Conservation (phyloP, 1,284 basidiomycete species). For the Cutaneotrichosporon daszewskae region DNA sequence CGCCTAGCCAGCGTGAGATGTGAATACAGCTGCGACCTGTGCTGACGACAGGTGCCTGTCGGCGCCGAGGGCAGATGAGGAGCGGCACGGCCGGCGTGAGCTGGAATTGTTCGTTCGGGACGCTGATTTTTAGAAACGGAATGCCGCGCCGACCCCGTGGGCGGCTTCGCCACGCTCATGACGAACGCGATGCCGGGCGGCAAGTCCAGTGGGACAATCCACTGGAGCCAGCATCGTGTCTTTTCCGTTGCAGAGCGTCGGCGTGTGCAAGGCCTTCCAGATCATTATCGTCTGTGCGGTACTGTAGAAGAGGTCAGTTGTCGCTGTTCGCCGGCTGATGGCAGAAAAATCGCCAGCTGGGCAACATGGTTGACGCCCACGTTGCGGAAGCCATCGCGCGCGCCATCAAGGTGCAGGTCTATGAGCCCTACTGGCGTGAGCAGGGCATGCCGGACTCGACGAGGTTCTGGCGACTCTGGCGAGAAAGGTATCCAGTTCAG, state of each 20-base stretch:
- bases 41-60: too few species aligned
- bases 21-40: too few species aligned
- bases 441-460: constrained; percentile 8
- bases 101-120: neutral
- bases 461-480: constrained; percentile 8
- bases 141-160: neutral
- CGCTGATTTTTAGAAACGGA: neutral
- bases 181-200: constrained; percentile 13
- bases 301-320: constrained; percentile 10
- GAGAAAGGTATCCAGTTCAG: too few species aligned
- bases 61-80: too few species aligned
- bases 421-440: constrained; percentile 17
- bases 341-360: constrained; percentile 13
- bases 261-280: constrained; percentile 26
- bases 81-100: too few species aligned
- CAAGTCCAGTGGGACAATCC: constrained; percentile 14
- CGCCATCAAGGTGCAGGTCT: constrained; percentile 17
- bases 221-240: constrained; percentile 16
- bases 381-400: constrained; percentile 20
- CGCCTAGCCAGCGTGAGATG: too few species aligned
- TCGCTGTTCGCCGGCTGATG: neutral
- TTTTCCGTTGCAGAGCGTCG: constrained; percentile 27
- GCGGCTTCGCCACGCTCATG: constrained; percentile 15
- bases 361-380: constrained; percentile 21
- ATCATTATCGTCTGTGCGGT: constrained; percentile 19